Conservation (phyloP, 2,329 filamentous ascomycete genomes). For the Huntiella abstrusa region DNA sequence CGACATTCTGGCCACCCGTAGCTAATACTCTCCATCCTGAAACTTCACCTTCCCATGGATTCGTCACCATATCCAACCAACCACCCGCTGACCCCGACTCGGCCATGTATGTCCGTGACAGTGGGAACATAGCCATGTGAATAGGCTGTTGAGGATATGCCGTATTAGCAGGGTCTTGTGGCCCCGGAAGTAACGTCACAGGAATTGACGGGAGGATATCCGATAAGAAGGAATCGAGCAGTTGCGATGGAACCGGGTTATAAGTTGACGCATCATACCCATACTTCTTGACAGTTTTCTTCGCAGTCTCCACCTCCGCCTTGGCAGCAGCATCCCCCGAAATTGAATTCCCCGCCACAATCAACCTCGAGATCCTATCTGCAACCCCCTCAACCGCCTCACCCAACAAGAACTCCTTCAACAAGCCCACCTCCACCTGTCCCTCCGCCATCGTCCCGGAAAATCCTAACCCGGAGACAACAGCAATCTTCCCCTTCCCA, state of each 20-base stretch:
- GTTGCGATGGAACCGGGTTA: slow-evolving; percentile 67
- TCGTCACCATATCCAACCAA: slow-evolving; percentile 81
- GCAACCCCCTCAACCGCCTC: slow-evolving; percentile 46
- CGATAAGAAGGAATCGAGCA: slow-evolving; percentile 67
- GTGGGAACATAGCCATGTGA: slow-evolving; percentile 78
- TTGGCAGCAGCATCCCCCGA: slow-evolving; percentile 31
- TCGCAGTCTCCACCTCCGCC: slow-evolving; percentile 19
- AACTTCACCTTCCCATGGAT: slow-evolving; percentile 80
- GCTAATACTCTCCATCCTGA: slow-evolving; percentile 79
- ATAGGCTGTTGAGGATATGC: slow-evolving; percentile 85
- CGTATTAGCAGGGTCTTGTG: slow-evolving; percentile 70
- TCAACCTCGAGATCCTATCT: slow-evolving; percentile 58
- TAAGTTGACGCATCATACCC: slow-evolving; percentile 83
- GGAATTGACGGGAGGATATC: slow-evolving; percentile 71
- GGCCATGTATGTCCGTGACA: slow-evolving; percentile 47
- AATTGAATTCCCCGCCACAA: slow-evolving; percentile 86
- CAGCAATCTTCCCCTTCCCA: slow-evolving; percentile 26
- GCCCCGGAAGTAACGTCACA: slow-evolving; percentile 72
- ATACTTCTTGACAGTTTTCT: slow-evolving; percentile 52
- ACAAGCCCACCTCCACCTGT: slow-evolving; percentile 53
- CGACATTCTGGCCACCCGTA: slow-evolving; percentile 78
- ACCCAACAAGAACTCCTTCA: slow-evolving; percentile 75
- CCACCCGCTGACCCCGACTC: slow-evolving; percentile 19
- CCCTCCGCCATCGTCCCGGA: slow-evolving; percentile 55
- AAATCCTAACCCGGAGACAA: slow-evolving; percentile 77